Percentiles rank a stretch among this genome's conserved stretches.
phyloP scores from a whole-genome alignment of 1,284 basidiomycete species.

The Malassezia yamatoensis region DNA sequence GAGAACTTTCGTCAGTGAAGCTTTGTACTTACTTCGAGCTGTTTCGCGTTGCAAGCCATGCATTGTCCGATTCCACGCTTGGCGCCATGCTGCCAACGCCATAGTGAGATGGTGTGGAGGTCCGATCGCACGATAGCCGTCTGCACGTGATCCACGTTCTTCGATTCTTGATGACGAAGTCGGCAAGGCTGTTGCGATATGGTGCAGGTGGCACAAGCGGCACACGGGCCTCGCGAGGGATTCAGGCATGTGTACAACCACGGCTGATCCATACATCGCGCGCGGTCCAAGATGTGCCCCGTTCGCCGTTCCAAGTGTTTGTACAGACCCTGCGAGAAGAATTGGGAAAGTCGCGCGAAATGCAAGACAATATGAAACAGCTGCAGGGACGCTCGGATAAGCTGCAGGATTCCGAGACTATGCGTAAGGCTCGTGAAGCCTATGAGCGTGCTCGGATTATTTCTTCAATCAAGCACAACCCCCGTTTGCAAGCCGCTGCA shows the following conservation, averaged over 20 bases:
- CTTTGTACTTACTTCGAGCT: conserved; percentile 22
- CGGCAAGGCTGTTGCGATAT: not conserved
- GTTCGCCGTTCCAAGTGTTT: conserved; percentile 86
- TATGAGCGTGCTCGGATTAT: conserved; percentile 90
- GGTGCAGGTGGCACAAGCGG: not conserved
- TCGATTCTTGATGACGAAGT: not conserved
- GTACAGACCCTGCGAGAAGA: conserved; percentile 87
- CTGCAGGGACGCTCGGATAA: conserved; percentile 95
- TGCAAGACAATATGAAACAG: conserved; percentile 93
- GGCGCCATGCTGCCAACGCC: conserved; percentile 27
- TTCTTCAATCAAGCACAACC: conserved; percentile 93
- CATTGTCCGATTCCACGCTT: conserved; percentile 35
- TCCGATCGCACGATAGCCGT: conserved; percentile 1
- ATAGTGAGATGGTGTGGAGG: conserved; percentile 16
- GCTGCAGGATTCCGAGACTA: conserved; percentile 89
- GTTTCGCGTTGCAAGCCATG: conserved; percentile 32
- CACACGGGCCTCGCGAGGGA: too few species aligned
- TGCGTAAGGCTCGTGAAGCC: conserved; percentile 77
- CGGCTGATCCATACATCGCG: conserved; percentile 12
- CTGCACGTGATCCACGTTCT: conserved; percentile 9
- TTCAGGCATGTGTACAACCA: not conserved
- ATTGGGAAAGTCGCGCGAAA: conserved; percentile 79
- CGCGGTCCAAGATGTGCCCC: conserved; percentile 15
- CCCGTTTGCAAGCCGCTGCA: conserved; percentile 75
- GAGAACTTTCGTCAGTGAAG: conserved; percentile 21